Evolutionary conservation across 2,329 filamentous ascomycete genomes (phyloP).

Genomic region (Colletotrichum sp.): DNA sequence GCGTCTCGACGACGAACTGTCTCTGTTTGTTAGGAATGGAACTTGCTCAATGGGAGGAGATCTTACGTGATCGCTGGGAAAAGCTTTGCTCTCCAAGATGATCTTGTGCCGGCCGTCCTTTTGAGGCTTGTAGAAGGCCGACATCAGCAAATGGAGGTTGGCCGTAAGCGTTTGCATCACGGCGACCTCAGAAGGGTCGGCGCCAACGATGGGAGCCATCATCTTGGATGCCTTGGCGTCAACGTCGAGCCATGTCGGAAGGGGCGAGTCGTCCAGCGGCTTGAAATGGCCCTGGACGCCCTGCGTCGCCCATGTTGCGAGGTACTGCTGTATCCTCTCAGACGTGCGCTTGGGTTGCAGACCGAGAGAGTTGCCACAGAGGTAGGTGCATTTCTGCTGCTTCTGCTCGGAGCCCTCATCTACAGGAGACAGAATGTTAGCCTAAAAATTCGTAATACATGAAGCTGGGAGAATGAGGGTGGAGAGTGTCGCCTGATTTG

Average conservation of each 20-base stretch:
- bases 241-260: slow-evolving; percentile 76
- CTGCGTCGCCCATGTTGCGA: slow-evolving; percentile 80
- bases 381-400: slow-evolving; percentile 65
- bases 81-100: slow-evolving; percentile 82
- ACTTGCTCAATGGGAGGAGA: fast-evolving
- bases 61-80: slow-evolving; percentile 79
- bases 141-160: slow-evolving; percentile 79
- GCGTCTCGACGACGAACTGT: slow-evolving; percentile 79
- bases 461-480: neutral
- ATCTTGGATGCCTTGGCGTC: slow-evolving; percentile 71
- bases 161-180: slow-evolving; percentile 84
- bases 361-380: slow-evolving; percentile 90
- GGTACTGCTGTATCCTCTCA: slow-evolving; percentile 69
- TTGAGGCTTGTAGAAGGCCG: slow-evolving; percentile 79
- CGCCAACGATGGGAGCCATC: slow-evolving; percentile 74
- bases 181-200: slow-evolving; percentile 71
- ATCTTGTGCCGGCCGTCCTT: slow-evolving; percentile 67
- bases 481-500: neutral
- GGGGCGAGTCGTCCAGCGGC: slow-evolving; percentile 66
- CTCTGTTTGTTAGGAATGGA: neutral
- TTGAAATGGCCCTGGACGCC: slow-evolving; percentile 84
- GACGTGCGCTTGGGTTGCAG: slow-evolving; percentile 72
- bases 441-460: too few relatives aligned
- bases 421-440: neutral
- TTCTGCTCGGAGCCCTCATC: neutral